Percentiles rank a stretch among this genome's conserved stretches.
Evolutionary conservation across 768 basidiomycete genomes (phyloP).

Genomic region (Galerina marginata): DNA sequence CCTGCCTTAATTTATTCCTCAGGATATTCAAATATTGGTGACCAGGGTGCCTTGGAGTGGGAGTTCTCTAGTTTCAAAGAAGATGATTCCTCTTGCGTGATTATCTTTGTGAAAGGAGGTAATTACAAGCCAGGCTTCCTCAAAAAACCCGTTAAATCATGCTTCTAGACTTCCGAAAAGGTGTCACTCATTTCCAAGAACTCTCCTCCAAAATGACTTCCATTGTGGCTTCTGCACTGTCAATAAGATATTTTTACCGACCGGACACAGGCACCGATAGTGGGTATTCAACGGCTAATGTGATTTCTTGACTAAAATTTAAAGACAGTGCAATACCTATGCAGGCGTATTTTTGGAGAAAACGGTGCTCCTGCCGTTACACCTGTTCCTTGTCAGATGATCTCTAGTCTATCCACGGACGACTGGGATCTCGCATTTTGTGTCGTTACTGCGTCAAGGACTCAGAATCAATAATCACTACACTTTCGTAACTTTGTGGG

Average conservation of each 20-base stretch:
- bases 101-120: constrained; percentile 52
- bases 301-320: not conserved
- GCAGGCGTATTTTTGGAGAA: constrained; percentile 33
- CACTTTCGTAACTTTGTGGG: too few species aligned
- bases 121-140: not conserved
- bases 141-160: not conserved
- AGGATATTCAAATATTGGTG: constrained; percentile 13
- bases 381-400: constrained; percentile 54
- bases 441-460: constrained; percentile 30
- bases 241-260: constrained; percentile 54
- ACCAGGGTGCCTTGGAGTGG: constrained; percentile 41
- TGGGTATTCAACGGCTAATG: constrained; percentile 27
- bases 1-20: not conserved
- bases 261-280: constrained; percentile 31
- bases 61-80: constrained; percentile 53
- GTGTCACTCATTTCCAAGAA: constrained; percentile 6
- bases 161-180: constrained; percentile 10
- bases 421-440: constrained; percentile 65
- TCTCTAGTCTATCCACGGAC: constrained; percentile 46
- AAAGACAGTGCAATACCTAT: constrained; percentile 25
- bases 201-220: constrained; percentile 11
- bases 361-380: constrained; percentile 44
- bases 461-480: not conserved
- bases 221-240: constrained; percentile 32
- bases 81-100: constrained; percentile 43